Evolutionary conservation across 2,329 filamentous ascomycete species (phyloP).

Genomic region (Aspergillus oerlinghausenensis): DNA sequence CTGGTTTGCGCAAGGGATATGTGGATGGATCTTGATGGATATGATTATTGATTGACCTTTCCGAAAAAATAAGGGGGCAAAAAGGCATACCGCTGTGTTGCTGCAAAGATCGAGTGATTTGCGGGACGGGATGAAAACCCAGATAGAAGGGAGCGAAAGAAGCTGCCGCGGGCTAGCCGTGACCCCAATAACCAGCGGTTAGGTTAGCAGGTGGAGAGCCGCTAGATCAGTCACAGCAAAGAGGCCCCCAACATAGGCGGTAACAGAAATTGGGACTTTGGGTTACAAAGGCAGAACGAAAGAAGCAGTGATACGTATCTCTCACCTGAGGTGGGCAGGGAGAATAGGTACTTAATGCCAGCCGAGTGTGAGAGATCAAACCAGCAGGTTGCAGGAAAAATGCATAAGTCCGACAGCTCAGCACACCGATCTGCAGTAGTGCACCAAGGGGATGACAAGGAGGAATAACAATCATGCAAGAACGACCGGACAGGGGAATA

Average conservation of each 20-base stretch:
- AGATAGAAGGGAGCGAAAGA: conserved; percentile 18
- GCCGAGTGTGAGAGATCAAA: neutral
- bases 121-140: conserved; percentile 18
- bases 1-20: conserved; percentile 7
- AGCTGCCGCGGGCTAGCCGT: conserved; percentile 16
- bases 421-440: conserved; percentile 16
- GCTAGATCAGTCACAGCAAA: conserved; percentile 10
- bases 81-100: neutral
- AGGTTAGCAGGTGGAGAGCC: conserved; percentile 23
- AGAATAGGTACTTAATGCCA: conserved; percentile 1
- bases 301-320: neutral
- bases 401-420: conserved; percentile 21
- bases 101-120: conserved; percentile 10
- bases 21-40: conserved; percentile 1
- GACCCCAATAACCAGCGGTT: conserved; percentile 13
- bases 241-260: conserved; percentile 4
- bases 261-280: neutral
- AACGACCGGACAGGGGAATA: conserved; percentile 1
- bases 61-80: conserved; percentile 8
- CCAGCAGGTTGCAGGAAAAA: conserved; percentile 9
- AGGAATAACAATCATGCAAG: conserved; percentile 1
- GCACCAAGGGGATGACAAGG: conserved; percentile 7
- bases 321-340: neutral
- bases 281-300: neutral
- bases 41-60: conserved; percentile 9